Percentiles rank a stretch among this genome's conserved stretches.
phyloP scores from a whole-genome alignment of 2,329 filamentous ascomycete species.

The Alternaria solani region DNA sequence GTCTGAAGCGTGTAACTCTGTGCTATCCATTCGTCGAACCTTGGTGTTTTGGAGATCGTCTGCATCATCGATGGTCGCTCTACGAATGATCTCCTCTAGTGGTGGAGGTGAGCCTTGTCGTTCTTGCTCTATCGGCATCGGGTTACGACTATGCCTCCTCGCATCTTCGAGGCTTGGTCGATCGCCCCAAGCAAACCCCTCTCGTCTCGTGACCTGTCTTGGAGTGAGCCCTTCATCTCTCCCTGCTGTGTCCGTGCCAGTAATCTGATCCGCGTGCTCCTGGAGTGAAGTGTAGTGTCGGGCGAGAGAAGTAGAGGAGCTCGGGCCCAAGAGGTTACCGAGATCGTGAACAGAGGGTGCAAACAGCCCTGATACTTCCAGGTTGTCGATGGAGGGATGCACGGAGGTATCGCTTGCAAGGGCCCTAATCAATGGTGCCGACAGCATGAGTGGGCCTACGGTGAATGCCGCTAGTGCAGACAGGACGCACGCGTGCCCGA shows the following conservation, averaged over 20 bases:
- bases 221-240: slow-evolving; percentile 21
- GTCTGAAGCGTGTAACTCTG: slow-evolving; percentile 18
- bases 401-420: slow-evolving; percentile 13
- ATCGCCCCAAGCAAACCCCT: slow-evolving; percentile 37
- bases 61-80: slow-evolving; percentile 17
- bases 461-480: slow-evolving; percentile 15
- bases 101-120: slow-evolving; percentile 25
- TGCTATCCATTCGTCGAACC: slow-evolving; percentile 21
- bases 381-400: slow-evolving; percentile 7
- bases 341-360: slow-evolving; percentile 12
- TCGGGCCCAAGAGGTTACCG: neutral
- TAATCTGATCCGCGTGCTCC: slow-evolving; percentile 35
- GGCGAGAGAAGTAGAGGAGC: slow-evolving; percentile 12
- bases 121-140: slow-evolving; percentile 22
- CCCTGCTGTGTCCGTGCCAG: neutral
- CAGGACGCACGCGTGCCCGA: slow-evolving; percentile 18
- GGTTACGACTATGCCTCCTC: slow-evolving; percentile 15
- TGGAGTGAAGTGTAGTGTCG: slow-evolving; percentile 36
- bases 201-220: slow-evolving; percentile 30
- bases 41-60: slow-evolving; percentile 19
- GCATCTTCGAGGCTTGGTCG: slow-evolving; percentile 14
- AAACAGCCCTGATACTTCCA: slow-evolving; percentile 5
- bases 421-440: slow-evolving; percentile 10
- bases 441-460: slow-evolving; percentile 25
- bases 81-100: slow-evolving; percentile 32